Evolutionary conservation across 2,329 filamentous ascomycete genomes (phyloP).

Genomic region (Aspergillus melleus): DNA sequence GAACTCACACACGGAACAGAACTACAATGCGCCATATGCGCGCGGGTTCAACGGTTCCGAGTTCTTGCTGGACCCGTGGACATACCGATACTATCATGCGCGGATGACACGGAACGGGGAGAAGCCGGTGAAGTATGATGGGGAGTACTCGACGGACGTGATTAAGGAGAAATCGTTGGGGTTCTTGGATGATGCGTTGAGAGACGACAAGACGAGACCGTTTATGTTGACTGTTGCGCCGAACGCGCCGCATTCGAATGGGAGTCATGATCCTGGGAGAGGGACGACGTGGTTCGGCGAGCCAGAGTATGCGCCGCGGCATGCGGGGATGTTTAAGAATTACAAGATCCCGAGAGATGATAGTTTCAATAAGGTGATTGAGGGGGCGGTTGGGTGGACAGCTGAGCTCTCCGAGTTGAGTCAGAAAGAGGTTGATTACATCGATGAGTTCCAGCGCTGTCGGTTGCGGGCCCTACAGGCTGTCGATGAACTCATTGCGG

Average conservation of each 20-base stretch:
- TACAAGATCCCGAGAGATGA: slow-evolving; percentile 59
- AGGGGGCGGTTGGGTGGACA: slow-evolving; percentile 50
- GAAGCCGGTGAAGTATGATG: slow-evolving; percentile 53
- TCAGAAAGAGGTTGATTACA: slow-evolving; percentile 48
- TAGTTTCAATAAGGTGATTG: slow-evolving; percentile 61
- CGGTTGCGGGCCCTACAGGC: slow-evolving; percentile 53
- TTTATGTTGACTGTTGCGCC: slow-evolving; percentile 69
- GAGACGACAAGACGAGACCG: slow-evolving; percentile 47
- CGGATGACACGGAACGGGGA: slow-evolving; percentile 61
- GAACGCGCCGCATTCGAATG: slow-evolving; percentile 62
- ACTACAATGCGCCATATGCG: slow-evolving; percentile 60
- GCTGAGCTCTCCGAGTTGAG: slow-evolving; percentile 44
- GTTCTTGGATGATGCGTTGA: slow-evolving; percentile 60
- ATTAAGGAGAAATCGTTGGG: slow-evolving; percentile 57
- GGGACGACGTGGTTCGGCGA: slow-evolving; percentile 25
- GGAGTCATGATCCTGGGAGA: slow-evolving; percentile 16
- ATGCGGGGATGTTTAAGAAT: slow-evolving; percentile 60
- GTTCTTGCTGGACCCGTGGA: slow-evolving; percentile 65
- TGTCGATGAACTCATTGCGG: slow-evolving; percentile 55
- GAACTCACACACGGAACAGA: slow-evolving; percentile 62
- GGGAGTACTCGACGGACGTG: slow-evolving; percentile 59
- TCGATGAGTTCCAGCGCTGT: slow-evolving; percentile 52
- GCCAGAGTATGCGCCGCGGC: slow-evolving; percentile 49
- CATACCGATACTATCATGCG: slow-evolving; percentile 65
- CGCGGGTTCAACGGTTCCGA: slow-evolving; percentile 62